phyloP scores from a whole-genome alignment of 768 basidiomycete species.

The Termitomyces sp. region DNA sequence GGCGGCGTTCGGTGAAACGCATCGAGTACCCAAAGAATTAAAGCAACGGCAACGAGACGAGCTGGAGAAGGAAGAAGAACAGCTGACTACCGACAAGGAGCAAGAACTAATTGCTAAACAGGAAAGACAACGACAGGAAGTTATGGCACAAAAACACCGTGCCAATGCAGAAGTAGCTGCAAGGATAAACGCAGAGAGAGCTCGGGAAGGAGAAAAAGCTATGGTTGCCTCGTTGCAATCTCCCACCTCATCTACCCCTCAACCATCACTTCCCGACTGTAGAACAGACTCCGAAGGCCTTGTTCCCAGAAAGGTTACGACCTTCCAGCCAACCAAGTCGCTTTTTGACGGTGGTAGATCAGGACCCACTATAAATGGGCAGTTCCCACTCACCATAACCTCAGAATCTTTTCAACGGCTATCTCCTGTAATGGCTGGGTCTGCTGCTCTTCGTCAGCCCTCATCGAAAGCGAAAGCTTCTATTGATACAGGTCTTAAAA shows the following conservation, averaged over 20 bases:
- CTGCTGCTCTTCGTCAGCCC: slow-evolving; percentile 1
- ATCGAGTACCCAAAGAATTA: neutral
- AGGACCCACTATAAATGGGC: slow-evolving; percentile 3
- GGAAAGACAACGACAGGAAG: slow-evolving; percentile 22
- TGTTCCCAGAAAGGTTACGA: slow-evolving; percentile 4
- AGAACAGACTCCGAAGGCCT: neutral
- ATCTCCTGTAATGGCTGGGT: neutral
- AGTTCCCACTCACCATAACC: neutral
- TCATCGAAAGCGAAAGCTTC: neutral
- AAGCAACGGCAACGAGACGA: slow-evolving; percentile 11
- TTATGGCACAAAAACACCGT: slow-evolving; percentile 25
- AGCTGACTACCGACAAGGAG: slow-evolving; percentile 15
- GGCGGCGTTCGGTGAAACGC: neutral
- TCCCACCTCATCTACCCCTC: slow-evolving; percentile 7
- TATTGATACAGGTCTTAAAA: neutral
- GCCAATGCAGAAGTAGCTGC: slow-evolving; percentile 22
- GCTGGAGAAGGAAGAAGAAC: slow-evolving; percentile 12
- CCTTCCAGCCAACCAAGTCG: slow-evolving; percentile 8
- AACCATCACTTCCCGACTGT: slow-evolving; percentile 3
- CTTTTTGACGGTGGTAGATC: slow-evolving; percentile 14
- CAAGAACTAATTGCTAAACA: slow-evolving; percentile 26
- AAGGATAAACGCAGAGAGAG: slow-evolving; percentile 22
- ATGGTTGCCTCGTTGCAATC: slow-evolving; percentile 1
- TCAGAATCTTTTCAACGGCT: neutral
- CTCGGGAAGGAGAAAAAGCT: slow-evolving; percentile 16